Evolutionary conservation across 257 asterid species (phyloP).

Genomic region (Cynanchum wilfordii): DNA sequence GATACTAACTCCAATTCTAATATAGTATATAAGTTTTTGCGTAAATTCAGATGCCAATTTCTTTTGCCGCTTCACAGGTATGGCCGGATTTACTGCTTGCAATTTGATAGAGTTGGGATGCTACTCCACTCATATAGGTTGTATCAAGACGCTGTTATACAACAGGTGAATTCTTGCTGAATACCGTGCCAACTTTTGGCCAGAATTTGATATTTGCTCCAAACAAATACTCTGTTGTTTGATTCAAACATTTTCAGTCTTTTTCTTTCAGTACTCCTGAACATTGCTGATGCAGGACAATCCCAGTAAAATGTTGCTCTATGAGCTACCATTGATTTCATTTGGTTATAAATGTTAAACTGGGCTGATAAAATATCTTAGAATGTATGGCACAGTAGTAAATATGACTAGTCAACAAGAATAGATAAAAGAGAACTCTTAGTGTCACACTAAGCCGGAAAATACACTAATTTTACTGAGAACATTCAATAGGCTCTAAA

Average conservation of each 20-base stretch:
- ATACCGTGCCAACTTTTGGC: conserved; percentile 6
- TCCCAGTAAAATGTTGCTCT: neutral
- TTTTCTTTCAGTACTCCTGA: neutral
- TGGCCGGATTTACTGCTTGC: conserved; percentile 97
- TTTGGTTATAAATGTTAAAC: neutral
- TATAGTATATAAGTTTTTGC: conserved; percentile 13
- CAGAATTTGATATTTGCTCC: neutral
- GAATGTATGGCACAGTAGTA: neutral
- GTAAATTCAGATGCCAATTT: conserved; percentile 16
- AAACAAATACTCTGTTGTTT: neutral
- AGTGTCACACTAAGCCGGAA: neutral
- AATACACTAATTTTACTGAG: too few species aligned
- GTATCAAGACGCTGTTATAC: conserved; percentile 91
- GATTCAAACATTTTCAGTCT: neutral
- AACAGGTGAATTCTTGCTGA: conserved; percentile 53
- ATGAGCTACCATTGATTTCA: neutral
- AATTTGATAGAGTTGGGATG: conserved; percentile 86
- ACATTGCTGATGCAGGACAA: neutral
- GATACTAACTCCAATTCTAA: conserved; percentile 10
- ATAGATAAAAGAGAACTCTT: neutral
- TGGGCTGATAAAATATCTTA: neutral
- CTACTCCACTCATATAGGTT: conserved; percentile 75
- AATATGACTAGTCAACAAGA: neutral
- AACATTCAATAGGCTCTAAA: neutral
- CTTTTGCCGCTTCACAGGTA: conserved; percentile 53